phyloP scores from a whole-genome alignment of 495 filamentous ascomycete genomes.

The Tetracladium setigerum region DNA sequence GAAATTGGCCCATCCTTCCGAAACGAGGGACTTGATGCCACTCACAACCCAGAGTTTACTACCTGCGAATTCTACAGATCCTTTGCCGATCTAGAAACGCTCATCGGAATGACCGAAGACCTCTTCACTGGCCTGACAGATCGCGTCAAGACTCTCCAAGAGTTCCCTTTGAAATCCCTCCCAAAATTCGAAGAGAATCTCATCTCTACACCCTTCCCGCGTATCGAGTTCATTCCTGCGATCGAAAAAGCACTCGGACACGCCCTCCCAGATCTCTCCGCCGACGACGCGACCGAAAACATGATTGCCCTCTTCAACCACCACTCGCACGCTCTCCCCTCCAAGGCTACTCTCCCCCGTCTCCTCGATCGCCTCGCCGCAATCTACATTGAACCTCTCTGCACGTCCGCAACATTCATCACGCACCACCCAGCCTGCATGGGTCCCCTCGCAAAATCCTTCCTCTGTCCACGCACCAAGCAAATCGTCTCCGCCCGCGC shows the following conservation, averaged over 20 bases:
- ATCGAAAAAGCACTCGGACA: conserved; percentile 59
- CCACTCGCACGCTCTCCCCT: conserved; percentile 42
- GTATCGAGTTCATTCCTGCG: conserved; percentile 74
- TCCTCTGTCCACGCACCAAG: conserved; percentile 48
- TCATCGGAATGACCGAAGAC: conserved; percentile 67
- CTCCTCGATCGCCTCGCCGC: conserved; percentile 79
- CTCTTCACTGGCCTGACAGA: conserved; percentile 52
- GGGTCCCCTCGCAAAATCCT: conserved; percentile 87
- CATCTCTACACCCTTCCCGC: conserved; percentile 42
- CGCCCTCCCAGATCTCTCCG: conserved; percentile 60
- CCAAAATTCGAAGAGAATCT: conserved; percentile 38
- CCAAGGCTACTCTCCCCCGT: conserved; percentile 58
- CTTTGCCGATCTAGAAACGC: conserved; percentile 67
- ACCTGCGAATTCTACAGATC: conserved; percentile 95
- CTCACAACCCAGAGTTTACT: conserved; percentile 94
- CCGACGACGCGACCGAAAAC: conserved; percentile 43
- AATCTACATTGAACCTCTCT: conserved; percentile 67
- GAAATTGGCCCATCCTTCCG: conserved; percentile 92
- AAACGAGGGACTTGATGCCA: conserved; percentile 90
- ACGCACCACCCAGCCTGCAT: conserved; percentile 86
- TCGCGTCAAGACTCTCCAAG: conserved; percentile 41
- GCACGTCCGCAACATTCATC: conserved; percentile 72
- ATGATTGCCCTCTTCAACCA: conserved; percentile 50
- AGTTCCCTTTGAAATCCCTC: conserved; percentile 38
- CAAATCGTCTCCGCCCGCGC: conserved; percentile 68